Evolutionary conservation across 2,329 filamentous ascomycete species (phyloP), one percentile per base, ranked within the genome.

Genomic region (Verticillium nubilum): DNA sequence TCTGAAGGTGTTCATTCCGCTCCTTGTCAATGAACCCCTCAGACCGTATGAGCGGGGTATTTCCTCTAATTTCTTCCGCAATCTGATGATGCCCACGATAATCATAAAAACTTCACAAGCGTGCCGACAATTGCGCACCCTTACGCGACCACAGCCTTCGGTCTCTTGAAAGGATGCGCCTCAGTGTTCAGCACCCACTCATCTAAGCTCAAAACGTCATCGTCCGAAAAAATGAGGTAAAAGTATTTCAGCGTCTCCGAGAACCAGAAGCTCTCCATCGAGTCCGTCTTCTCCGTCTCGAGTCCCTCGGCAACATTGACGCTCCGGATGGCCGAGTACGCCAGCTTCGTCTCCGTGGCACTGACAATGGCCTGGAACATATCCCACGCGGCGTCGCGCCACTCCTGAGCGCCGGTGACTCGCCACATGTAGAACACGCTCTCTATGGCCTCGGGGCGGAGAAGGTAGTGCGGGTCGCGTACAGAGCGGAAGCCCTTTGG

Each of bases 231-330:
- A 19, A 90, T 81, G 59, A 92, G 73, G 66, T 88, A 92, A 62
- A 91, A 91, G 67, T 92, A 92, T 73, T 92, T 93, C 64, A 91
- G 73, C 47, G 88, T 92, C 77, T 92, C 89, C 3, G 86, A 86
- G 66, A 90, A 77, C 87, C 89, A 92, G 68, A 91, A 91, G 58
- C 79, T 81, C 77, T 64, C 62, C 57, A 63, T 64, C 25, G 62
- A 64, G 17, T 64, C 62, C 10, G 53, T 60, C 54, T 64, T 64
- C n/a, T 52, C 58, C 25, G 62, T 64, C 55, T 56, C 55, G 23
- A 52, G 26, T 19, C 56, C 56, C 17, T 15, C 29, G 9, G 59
- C 56, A 13, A 50, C 52, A 37, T 59, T 63, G 27, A 64, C 62
- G 37, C 61, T 57, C 28, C 58, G 57, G 12, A 80, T 72, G 1